A percentile compares a stretch with the other conserved stretches of the same genome.
These are phyloP conservation scores for Pichia rugopelliculosa DNA, from an alignment of 805 yeast genomes.

Conservation along the genomic window DNA sequence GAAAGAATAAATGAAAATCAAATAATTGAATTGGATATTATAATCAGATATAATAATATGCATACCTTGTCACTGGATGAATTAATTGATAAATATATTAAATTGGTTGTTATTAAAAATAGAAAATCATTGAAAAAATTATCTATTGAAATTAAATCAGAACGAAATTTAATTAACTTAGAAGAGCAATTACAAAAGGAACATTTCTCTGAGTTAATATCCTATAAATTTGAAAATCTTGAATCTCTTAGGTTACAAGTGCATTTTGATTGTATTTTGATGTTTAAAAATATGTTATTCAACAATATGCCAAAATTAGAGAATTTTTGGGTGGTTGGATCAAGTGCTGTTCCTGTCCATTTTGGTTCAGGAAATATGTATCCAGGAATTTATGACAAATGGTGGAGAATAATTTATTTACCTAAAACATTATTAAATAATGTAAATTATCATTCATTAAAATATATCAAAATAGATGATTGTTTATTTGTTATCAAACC, in stretches of 20 bases:
- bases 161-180: constrained; percentile 15
- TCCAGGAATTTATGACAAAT: constrained; percentile 48
- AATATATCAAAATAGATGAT: constrained; percentile 41
- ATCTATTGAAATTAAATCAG: constrained; percentile 20
- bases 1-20: constrained; percentile 12
- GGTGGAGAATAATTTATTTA: constrained; percentile 50
- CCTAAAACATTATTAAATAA: constrained; percentile 33
- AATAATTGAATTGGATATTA: constrained; percentile 19
- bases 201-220: constrained; percentile 15
- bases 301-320: constrained; percentile 23
- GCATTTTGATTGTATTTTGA: constrained; percentile 26
- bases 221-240: constrained; percentile 20
- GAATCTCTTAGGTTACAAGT: constrained; percentile 35
- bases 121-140: constrained; percentile 16
- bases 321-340: constrained; percentile 40
- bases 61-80: constrained; percentile 13
- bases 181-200: constrained; percentile 14
- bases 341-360: constrained; percentile 46
- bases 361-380: constrained; percentile 48
- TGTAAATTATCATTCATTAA: constrained; percentile 16
- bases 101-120: constrained; percentile 7
- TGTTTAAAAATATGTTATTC: constrained; percentile 25
- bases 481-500: constrained; percentile 37
- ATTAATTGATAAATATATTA: constrained; percentile 15
- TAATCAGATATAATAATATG: constrained; percentile 17